Evolutionary conservation across 257 asterid genomes (phyloP).

Genomic region (Nicotiana tomentosiformis): DNA sequence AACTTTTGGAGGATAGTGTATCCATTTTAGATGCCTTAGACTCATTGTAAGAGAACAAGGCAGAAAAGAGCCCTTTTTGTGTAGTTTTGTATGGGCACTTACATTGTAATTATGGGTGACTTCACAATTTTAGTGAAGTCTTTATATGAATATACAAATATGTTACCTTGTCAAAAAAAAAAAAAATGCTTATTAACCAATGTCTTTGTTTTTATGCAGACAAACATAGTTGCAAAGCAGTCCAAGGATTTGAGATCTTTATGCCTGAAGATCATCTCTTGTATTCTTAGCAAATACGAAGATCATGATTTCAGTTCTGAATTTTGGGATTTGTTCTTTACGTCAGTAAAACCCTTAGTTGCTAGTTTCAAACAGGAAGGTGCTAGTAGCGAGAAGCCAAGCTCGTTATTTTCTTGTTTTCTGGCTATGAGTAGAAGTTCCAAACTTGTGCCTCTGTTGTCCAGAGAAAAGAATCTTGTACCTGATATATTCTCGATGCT

Average conservation of each 20-base stretch:
- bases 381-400: conserved; percentile 76
- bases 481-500: conserved; percentile 79
- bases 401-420: conserved; percentile 83
- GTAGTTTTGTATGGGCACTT: too few relatives aligned
- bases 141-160: too few relatives aligned
- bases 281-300: conserved; percentile 52
- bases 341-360: conserved; percentile 56
- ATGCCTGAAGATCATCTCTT: conserved; percentile 68
- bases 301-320: conserved; percentile 57
- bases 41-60: too few relatives aligned
- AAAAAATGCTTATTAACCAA: conserved; percentile 5
- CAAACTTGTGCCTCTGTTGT: conserved; percentile 58
- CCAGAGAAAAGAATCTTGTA: conserved; percentile 60
- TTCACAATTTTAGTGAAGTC: too few relatives aligned
- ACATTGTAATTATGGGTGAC: too few relatives aligned
- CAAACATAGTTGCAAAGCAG: conserved; percentile 50
- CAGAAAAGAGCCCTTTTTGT: too few relatives aligned
- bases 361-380: conserved; percentile 75
- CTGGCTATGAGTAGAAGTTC: conserved; percentile 87
- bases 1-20: too few relatives aligned
- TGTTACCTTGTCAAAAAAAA: background rate
- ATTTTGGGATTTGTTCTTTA: conserved; percentile 78
- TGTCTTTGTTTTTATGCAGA: conserved; percentile 42
- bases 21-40: too few relatives aligned
- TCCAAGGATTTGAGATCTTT: conserved; percentile 79